Base-by-base conservation (phyloP, 106 monocot genomes). In the Narthecium ossifragum region DNA sequence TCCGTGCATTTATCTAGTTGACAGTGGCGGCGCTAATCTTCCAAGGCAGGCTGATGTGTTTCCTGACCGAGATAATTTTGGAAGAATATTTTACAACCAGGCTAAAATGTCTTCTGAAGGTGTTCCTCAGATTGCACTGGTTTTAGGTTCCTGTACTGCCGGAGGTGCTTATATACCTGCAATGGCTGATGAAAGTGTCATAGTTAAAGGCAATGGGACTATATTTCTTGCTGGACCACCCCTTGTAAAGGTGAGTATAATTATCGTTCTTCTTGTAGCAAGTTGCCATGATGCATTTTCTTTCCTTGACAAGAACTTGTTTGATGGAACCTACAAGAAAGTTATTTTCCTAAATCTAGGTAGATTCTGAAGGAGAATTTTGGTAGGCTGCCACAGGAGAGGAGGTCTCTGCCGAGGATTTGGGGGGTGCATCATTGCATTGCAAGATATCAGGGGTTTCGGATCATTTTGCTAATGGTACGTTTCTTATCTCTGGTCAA, bases 131-230 rank as follows among this genome's bases (percentile, higher is more conserved):
- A 90, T 98, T 65, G 98, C 98, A 1, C 55, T 98, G 31, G 98
- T 98, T 60, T 75, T 98, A 62, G 98, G 98, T 48, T 91, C 91
- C 14, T 98, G 98, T 70, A 98, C 98, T 46, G 98, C 98, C 32
- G 91, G 98, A 10, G 98, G 98, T 55, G 98, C 98, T 58, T 98
- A 98, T 73, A 98, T 98, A 73, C 91, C 98, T 71, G 98, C 98
- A 58, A 98, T 98, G 98, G 98, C 98, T 73, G 98, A 98, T 87
- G 91, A 98, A 69, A 98, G 98, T 80, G 87, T 98, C 33, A 91
- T 98, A 26, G 91, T 98, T 11, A 98, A 85, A 69, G 91, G 91
- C 27, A 98, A 98, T 79, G 98, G 98, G 5, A 98, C 98, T 7
- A 88, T 98, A 72, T 98, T 98, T 82, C 63, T 98, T 53, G 98